Conservation (phyloP, 169 alveolate genomes). For the Plasmodium knowlesi region DNA sequence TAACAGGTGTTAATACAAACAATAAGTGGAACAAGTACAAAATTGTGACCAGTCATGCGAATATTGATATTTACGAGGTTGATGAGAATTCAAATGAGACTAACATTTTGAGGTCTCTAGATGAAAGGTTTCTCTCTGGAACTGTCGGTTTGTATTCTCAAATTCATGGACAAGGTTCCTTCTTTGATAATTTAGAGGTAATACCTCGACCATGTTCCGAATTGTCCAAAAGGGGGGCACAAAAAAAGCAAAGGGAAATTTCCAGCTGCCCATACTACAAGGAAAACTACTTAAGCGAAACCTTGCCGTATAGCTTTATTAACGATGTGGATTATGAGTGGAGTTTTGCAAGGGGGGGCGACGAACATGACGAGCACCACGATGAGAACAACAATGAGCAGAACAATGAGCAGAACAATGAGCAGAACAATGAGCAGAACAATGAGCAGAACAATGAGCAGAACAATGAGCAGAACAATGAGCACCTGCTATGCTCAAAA, state of each 20-base stretch:
- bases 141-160: conserved; percentile 89
- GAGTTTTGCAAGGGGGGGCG: conserved; percentile 45
- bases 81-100: conserved; percentile 26
- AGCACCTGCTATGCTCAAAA: conserved; percentile 39
- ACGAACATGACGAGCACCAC: background rate
- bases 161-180: conserved; percentile 88
- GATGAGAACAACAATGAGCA: no score
- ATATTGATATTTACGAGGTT: conserved; percentile 78
- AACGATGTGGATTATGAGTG: conserved; percentile 30
- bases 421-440: no score
- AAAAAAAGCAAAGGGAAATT: conserved; percentile 44
- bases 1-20: conserved; percentile 85
- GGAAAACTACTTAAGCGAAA: conserved; percentile 71
- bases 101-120: conserved; percentile 82
- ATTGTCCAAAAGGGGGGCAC: conserved; percentile 29
- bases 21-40: conserved; percentile 83
- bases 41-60: conserved; percentile 77
- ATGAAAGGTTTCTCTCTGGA: conserved; percentile 89
- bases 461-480: no score
- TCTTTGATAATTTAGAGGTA: conserved; percentile 86
- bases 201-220: conserved; percentile 82
- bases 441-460: no score
- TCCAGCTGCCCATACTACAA: conserved; percentile 79
- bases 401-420: no score
- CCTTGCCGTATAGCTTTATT: conserved; percentile 41